Conservation (phyloP, 805 yeast species). For the Metahyphopichia silvanorum region DNA sequence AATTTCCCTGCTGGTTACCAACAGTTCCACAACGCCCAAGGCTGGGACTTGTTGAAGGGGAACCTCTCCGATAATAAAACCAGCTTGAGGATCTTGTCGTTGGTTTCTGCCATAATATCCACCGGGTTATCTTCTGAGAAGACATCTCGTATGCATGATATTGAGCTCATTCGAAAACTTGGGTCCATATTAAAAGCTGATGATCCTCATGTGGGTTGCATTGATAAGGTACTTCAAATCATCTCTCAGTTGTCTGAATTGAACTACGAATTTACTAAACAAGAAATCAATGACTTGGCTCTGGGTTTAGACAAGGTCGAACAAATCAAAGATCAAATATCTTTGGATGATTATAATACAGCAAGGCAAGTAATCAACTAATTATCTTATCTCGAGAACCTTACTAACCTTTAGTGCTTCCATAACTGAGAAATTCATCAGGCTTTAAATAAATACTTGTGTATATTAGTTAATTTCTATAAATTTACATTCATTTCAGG, state of each 20-base stretch:
- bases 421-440: too few species aligned
- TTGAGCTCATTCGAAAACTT: too few species aligned
- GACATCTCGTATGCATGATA: too few species aligned
- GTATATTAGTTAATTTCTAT: too few species aligned
- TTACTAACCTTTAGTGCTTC: too few species aligned
- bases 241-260: conserved; percentile 42
- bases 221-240: conserved; percentile 56
- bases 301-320: conserved; percentile 37
- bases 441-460: too few species aligned
- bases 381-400: not conserved
- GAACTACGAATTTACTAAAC: conserved; percentile 43
- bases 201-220: conserved; percentile 44
- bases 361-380: conserved; percentile 42
- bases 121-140: conserved; percentile 45
- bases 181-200: too few species aligned
- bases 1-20: conserved; percentile 59
- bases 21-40: conserved; percentile 53
- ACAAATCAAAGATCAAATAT: conserved; percentile 44
- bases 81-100: conserved; percentile 52
- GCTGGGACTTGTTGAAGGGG: conserved; percentile 55
- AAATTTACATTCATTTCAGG: conserved; percentile 42
- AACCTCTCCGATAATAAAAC: conserved; percentile 31
- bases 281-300: conserved; percentile 37
- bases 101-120: conserved; percentile 58
- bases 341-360: conserved; percentile 50